Evolutionary conservation across 1,284 basidiomycete species (phyloP).

Genomic region (Fomitopsis schrenkii): DNA sequence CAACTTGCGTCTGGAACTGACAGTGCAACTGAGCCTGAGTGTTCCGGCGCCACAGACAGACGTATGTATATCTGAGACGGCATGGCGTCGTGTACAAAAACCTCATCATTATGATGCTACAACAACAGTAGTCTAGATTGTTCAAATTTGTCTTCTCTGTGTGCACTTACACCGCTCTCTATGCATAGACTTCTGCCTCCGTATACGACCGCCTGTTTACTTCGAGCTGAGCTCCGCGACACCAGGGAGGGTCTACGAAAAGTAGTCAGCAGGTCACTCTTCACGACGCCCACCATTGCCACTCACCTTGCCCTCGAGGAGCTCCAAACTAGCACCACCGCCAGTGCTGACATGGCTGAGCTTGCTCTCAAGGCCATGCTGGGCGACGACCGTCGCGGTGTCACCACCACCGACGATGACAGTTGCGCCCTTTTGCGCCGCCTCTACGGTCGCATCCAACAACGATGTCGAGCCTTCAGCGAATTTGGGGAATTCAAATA

Average conservation of each 20-base stretch:
- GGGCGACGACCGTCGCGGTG: conserved; percentile 88
- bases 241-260: conserved; percentile 69
- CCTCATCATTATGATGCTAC: neutral
- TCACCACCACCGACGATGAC: conserved; percentile 96
- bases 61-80: too few relatives aligned
- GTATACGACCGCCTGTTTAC: conserved; percentile 17
- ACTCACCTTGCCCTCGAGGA: conserved; percentile 92
- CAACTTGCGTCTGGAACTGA: too few relatives aligned
- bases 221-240: conserved; percentile 80
- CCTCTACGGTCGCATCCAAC: conserved; percentile 86
- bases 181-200: neutral
- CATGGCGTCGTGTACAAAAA: neutral
- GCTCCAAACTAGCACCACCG: conserved; percentile 93
- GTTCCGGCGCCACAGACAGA: too few relatives aligned
- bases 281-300: neutral
- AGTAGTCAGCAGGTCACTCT: neutral
- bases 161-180: neutral
- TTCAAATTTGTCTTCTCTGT: neutral
- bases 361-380: conserved; percentile 80
- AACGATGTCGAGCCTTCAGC: conserved; percentile 83
- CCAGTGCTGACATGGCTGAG: conserved; percentile 97
- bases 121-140: neutral
- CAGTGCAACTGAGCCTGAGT: too few relatives aligned
- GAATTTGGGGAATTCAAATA: conserved; percentile 96
- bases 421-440: conserved; percentile 81